Conservation (phyloP, 345 rosid genomes). For the Nephelium lappaceum region DNA sequence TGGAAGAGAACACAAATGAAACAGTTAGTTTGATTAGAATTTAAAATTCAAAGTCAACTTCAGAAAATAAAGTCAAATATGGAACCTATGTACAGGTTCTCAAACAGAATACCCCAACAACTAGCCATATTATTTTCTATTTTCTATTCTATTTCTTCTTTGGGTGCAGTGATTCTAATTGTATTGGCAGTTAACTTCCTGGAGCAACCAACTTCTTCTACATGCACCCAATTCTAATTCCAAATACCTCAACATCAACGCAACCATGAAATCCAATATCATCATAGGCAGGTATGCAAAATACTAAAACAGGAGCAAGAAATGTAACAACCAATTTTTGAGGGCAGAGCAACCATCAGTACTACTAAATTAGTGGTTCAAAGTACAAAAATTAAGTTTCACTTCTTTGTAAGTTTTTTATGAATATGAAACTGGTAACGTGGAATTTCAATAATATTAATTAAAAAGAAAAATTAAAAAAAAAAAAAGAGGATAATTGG, state of each 20-base stretch:
- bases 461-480: too few species aligned
- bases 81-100: neutral
- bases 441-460: too few species aligned
- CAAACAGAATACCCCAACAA: neutral
- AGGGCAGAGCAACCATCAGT: too few species aligned
- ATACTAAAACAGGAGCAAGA: too few species aligned
- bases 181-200: neutral
- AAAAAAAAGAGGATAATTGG: too few species aligned
- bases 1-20: slow-evolving; percentile 8
- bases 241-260: too few species aligned
- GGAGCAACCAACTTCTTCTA: neutral
- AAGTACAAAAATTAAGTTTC: too few species aligned
- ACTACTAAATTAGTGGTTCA: too few species aligned
- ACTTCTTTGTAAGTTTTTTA: too few species aligned
- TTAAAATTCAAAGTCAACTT: neutral
- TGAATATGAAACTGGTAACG: too few species aligned
- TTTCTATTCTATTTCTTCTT: neutral
- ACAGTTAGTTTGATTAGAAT: neutral
- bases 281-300: neutral
- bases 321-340: too few species aligned
- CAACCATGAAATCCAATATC: neutral
- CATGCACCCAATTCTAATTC: neutral
- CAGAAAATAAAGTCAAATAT: neutral
- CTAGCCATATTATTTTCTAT: neutral
- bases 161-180: neutral